Conservation (phyloP, 148 eudicot genomes). For the Oxyria digyna region DNA sequence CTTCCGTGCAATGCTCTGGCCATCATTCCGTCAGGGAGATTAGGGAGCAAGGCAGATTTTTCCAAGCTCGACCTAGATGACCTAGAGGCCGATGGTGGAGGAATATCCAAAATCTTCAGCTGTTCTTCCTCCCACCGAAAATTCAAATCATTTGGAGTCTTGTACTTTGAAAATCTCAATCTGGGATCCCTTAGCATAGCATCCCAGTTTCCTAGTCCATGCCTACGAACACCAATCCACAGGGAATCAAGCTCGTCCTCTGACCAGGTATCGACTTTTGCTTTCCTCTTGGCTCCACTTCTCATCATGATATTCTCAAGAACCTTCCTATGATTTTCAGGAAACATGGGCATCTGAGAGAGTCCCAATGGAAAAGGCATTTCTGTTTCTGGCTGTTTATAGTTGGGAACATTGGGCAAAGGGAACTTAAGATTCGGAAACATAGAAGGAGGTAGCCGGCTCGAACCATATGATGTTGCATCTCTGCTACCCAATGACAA, state of each 20-base stretch:
- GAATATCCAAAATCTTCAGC: slow-evolving; percentile 48
- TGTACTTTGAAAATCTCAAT: slow-evolving; percentile 55
- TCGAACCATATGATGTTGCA: slow-evolving; percentile 19
- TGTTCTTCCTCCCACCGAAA: slow-evolving; percentile 84
- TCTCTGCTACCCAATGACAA: slow-evolving; percentile 56
- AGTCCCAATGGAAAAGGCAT: slow-evolving; percentile 42
- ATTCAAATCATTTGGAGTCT: slow-evolving; percentile 53
- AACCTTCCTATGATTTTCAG: slow-evolving; percentile 84
- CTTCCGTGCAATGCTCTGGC: slow-evolving; percentile 58
- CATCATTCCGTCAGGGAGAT: slow-evolving; percentile 78
- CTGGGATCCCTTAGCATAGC: slow-evolving; percentile 67
- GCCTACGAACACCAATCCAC: slow-evolving; percentile 98
- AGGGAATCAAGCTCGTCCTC: slow-evolving; percentile 92
- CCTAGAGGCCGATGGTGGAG: slow-evolving; percentile 29
- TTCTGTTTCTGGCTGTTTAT: slow-evolving; percentile 41
- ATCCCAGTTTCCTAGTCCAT: slow-evolving; percentile 82
- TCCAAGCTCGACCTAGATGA: slow-evolving; percentile 28
- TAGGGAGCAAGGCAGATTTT: slow-evolving; percentile 37
- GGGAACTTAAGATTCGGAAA: slow-evolving; percentile 49
- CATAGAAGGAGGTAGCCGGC: slow-evolving; percentile 27
- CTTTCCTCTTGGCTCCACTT: slow-evolving; percentile 54
- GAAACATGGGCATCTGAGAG: slow-evolving; percentile 49
- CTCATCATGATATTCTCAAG: slow-evolving; percentile 80
- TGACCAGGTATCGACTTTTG: slow-evolving; percentile 63
- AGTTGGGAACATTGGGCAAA: slow-evolving; percentile 26